Evolutionary conservation across 345 rosid genomes (phyloP), one percentile per base, ranked within the genome.

Genomic region (Eucalyptus urophylla): DNA sequence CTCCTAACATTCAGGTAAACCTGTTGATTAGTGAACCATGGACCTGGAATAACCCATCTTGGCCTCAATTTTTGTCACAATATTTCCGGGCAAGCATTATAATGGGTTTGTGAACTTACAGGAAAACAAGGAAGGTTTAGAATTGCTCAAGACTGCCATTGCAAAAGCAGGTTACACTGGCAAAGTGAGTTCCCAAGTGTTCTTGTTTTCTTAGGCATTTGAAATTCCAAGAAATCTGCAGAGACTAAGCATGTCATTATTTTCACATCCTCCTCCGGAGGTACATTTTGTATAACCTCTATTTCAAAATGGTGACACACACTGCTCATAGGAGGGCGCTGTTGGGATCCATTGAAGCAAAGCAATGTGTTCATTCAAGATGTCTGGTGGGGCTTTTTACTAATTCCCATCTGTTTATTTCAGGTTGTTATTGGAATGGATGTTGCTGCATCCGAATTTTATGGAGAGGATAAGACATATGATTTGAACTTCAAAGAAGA

Each of bases 1-100:
- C 99, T 50, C 99, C 99, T 90, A 98, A 95, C 90, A 98, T 98
- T 92, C 99, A 94, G 98, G 98, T 96, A 25, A 87, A 44, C 53
- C 27, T 86, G 43, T 58, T 13, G 58, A 50, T 67, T 17, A 11
- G 87, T 89, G 54, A 50, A 67, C 6, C 76, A 6, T 25, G 65
- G 56, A 65, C 25, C 53, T 21, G 69, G 13, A 44, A 37, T 19
- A 27, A 81, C 45, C 81, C 45, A 72, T 21, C 45, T 37, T 19
- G 51, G 58, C 53, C 44, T 49, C 53, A 16, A 31, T 7, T 44
- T 54, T 25, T 17, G 5, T 85, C 29, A 19, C n/a, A 11, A 24
- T 47, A 67, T 49, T 43, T 67, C 50, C 86, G 11, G 49, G 87
- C 29, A 43, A 58, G 53, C 67, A 45, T 58, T 29, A 47, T 49